Evolutionary conservation across 805 yeast genomes (phyloP).

Genomic region (Torulaspora delbrueckii): DNA sequence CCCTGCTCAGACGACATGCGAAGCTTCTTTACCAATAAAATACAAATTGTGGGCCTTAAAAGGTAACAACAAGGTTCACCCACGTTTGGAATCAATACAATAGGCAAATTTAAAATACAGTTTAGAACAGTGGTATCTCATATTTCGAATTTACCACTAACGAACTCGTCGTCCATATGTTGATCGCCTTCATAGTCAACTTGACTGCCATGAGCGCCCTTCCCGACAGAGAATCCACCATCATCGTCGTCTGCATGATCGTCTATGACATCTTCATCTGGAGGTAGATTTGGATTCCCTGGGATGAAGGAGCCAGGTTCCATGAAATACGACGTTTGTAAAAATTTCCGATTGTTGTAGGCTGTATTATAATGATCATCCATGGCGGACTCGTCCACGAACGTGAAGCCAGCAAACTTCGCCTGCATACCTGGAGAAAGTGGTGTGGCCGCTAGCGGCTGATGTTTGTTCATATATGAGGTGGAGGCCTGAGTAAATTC

Average conservation of each 20-base stretch:
- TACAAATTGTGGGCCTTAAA: background rate
- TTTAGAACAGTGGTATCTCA: slow-evolving; percentile 30
- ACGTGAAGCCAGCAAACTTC: slow-evolving; percentile 93
- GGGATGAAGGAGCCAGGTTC: slow-evolving; percentile 71
- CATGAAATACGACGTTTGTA: slow-evolving; percentile 38
- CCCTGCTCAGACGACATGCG: background rate
- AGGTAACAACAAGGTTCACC: background rate
- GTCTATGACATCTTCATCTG: slow-evolving; percentile 79
- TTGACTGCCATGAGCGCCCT: slow-evolving; percentile 17
- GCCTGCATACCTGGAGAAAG: slow-evolving; percentile 93
- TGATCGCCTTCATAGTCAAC: slow-evolving; percentile 46
- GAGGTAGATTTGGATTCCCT: slow-evolving; percentile 73
- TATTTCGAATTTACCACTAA: slow-evolving; percentile 84
- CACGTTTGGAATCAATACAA: background rate
- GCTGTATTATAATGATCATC: slow-evolving; percentile 66
- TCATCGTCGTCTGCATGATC: slow-evolving; percentile 56
- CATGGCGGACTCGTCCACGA: slow-evolving; percentile 88
- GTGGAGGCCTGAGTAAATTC: slow-evolving; percentile 93
- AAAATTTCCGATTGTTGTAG: slow-evolving; percentile 33
- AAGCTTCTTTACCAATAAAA: background rate
- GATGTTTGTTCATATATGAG: slow-evolving; percentile 62
- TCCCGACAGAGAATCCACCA: slow-evolving; percentile 17
- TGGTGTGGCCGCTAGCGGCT: slow-evolving; percentile 47
- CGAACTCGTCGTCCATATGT: slow-evolving; percentile 75
- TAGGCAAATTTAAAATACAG: background rate